Evolutionary conservation across 805 yeast genomes (phyloP).

Genomic region (Candida krabiensis): DNA sequence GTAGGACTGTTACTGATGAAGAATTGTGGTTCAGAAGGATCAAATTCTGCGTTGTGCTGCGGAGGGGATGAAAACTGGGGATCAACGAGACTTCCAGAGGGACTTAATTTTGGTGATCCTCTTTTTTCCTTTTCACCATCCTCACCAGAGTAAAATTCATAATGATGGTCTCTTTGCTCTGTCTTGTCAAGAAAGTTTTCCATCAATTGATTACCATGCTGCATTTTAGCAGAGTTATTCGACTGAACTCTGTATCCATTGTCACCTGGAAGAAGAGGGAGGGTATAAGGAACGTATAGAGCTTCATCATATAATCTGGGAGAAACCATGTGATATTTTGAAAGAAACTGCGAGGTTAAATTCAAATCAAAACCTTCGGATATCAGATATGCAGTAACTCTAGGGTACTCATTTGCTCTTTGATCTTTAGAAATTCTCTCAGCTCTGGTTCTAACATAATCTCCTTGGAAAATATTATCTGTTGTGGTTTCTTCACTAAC

Average conservation of each 20-base stretch:
- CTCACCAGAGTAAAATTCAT: slow-evolving; percentile 83
- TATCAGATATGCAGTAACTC: slow-evolving; percentile 91
- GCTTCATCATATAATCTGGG: slow-evolving; percentile 92
- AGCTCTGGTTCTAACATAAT: slow-evolving; percentile 39
- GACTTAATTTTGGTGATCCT: slow-evolving; percentile 23
- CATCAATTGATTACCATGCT: slow-evolving; percentile 48
- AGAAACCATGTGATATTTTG: slow-evolving; percentile 72
- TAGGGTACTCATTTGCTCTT: slow-evolving; percentile 62
- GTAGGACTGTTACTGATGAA: slow-evolving; percentile 52
- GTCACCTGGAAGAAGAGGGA: slow-evolving; percentile 84
- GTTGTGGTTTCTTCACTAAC: slow-evolving; percentile 29
- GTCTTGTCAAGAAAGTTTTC: slow-evolving; percentile 76
- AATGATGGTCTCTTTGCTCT: slow-evolving; percentile 89
- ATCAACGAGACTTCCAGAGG: slow-evolving; percentile 19
- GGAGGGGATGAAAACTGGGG: slow-evolving; percentile 32
- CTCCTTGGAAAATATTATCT: slow-evolving; percentile 34
- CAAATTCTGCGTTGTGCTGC: slow-evolving; percentile 55
- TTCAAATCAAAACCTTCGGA: slow-evolving; percentile 77
- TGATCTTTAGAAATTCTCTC: slow-evolving; percentile 60
- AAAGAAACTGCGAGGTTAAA: slow-evolving; percentile 62
- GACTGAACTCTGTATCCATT: slow-evolving; percentile 77
- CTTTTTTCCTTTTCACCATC: slow-evolving; percentile 40
- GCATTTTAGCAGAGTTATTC: slow-evolving; percentile 48
- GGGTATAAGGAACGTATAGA: slow-evolving; percentile 83
- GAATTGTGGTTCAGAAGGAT: slow-evolving; percentile 91